Conservation (phyloP, 1,284 basidiomycete genomes). For the Ganoderma lucidum region DNA sequence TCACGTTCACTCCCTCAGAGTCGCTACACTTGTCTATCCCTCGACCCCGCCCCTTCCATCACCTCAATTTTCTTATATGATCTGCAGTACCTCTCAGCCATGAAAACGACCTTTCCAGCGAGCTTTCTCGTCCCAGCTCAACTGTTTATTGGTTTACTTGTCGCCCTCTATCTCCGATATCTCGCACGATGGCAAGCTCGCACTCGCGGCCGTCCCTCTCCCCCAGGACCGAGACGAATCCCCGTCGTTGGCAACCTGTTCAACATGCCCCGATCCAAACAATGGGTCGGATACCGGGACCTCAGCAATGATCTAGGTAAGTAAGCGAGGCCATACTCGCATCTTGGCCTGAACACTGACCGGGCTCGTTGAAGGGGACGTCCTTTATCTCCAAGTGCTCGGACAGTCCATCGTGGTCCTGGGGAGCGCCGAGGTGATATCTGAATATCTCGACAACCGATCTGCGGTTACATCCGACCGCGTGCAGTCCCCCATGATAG, state of each 20-base stretch:
- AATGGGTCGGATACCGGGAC: conserved; percentile 13
- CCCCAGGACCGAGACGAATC: conserved; percentile 14
- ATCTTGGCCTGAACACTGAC: neutral
- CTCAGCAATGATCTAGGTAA: conserved; percentile 15
- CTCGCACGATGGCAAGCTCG: conserved; percentile 8
- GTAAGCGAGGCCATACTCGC: neutral
- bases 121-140: too few relatives aligned
- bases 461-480: conserved; percentile 11
- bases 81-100: too few relatives aligned
- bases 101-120: too few relatives aligned
- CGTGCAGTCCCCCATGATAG: neutral
- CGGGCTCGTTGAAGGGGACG: conserved; percentile 1
- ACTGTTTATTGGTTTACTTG: too few relatives aligned
- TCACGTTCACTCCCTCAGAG: too few relatives aligned
- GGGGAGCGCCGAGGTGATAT: neutral
- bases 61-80: too few relatives aligned
- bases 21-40: too few relatives aligned
- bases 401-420: conserved; percentile 6
- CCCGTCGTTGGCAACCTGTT: conserved; percentile 18
- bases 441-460: conserved; percentile 7
- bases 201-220: conserved; percentile 6
- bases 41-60: too few relatives aligned
- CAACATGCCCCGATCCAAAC: conserved; percentile 7
- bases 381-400: conserved; percentile 4
- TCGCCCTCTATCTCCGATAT: neutral